A percentile compares a stretch with the other conserved stretches of the same genome.
These are phyloP conservation scores for Eucalyptus urophylla DNA, from an alignment of 345 rosid species.

Conservation along the genomic window DNA sequence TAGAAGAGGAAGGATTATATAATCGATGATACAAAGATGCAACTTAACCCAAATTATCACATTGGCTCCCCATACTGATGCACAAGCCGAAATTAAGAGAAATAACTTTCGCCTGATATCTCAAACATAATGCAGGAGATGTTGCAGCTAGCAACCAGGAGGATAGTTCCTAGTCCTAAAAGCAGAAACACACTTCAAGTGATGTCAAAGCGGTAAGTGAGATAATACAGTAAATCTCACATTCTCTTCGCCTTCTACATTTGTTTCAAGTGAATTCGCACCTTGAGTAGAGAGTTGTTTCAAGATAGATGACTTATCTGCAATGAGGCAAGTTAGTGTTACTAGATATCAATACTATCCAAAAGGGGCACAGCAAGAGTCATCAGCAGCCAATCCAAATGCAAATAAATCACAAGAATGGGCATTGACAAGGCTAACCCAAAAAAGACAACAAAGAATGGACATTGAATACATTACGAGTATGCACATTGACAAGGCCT, in stretches of 20 bases:
- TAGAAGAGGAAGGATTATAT: not conserved
- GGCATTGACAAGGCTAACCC: not conserved
- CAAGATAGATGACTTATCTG: conserved; percentile 17
- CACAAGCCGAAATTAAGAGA: not conserved
- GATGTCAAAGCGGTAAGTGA: not conserved
- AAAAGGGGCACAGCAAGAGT: not conserved
- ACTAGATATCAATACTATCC: not conserved
- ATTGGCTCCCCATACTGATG: not conserved
- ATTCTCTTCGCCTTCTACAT: conserved; percentile 39
- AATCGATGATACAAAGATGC: not conserved
- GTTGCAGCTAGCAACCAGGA: not conserved
- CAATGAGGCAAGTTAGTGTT: not conserved
- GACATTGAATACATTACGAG: not conserved
- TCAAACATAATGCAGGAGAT: not conserved
- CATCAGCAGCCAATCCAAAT: not conserved
- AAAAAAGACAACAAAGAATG: not conserved
- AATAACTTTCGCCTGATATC: not conserved
- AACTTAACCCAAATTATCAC: not conserved
- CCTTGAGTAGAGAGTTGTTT: conserved; percentile 24
- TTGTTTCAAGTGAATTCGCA: conserved; percentile 3
- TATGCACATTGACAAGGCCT: not conserved
- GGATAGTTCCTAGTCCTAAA: not conserved
- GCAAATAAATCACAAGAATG: not conserved
- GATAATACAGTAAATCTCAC: conserved; percentile 17
- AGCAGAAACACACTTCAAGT: not conserved